These are phyloP conservation scores for Hansfordia pulvinata DNA, from an alignment of 2,329 filamentous ascomycete species.

Conservation along the genomic window DNA sequence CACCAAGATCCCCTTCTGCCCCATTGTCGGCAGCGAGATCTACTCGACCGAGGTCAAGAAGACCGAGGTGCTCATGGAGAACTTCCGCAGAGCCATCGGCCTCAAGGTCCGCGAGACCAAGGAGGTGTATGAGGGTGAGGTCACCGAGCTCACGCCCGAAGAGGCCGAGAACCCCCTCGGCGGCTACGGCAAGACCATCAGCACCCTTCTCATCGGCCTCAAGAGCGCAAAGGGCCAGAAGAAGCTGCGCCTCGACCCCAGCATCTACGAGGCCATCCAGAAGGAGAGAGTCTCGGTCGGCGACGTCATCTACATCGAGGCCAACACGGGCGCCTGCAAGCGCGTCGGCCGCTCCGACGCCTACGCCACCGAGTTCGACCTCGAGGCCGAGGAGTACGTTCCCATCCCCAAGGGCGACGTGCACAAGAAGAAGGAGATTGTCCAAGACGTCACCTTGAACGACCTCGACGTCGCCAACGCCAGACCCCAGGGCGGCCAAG, in stretches of 20 bases:
- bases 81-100: constrained; percentile 92
- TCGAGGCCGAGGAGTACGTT: constrained; percentile 97
- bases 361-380: constrained; percentile 95
- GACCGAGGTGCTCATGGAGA: constrained; percentile 98
- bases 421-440: constrained; percentile 99
- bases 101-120: constrained; percentile 97
- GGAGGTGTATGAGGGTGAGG: constrained; percentile 97
- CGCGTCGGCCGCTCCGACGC: constrained; percentile 91
- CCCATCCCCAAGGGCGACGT: constrained; percentile 98
- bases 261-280: constrained; percentile 98
- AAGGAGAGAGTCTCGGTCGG: constrained; percentile 94
- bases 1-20: constrained; percentile 96
- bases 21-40: constrained; percentile 94
- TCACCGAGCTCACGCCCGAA: constrained; percentile 93
- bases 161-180: constrained; percentile 96
- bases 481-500: constrained; percentile 88
- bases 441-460: constrained; percentile 95
- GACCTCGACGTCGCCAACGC: constrained; percentile 95
- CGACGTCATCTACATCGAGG: constrained; percentile 98
- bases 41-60: constrained; percentile 99
- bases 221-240: constrained; percentile 96
- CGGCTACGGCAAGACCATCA: constrained; percentile 94
- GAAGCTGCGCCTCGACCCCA: constrained; percentile 91
- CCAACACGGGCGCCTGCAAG: constrained; percentile 97
- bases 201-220: constrained; percentile 82